These are phyloP conservation scores for Botrytis squamosa DNA, from an alignment of 2,329 filamentous ascomycete genomes.

Conservation along the genomic window DNA sequence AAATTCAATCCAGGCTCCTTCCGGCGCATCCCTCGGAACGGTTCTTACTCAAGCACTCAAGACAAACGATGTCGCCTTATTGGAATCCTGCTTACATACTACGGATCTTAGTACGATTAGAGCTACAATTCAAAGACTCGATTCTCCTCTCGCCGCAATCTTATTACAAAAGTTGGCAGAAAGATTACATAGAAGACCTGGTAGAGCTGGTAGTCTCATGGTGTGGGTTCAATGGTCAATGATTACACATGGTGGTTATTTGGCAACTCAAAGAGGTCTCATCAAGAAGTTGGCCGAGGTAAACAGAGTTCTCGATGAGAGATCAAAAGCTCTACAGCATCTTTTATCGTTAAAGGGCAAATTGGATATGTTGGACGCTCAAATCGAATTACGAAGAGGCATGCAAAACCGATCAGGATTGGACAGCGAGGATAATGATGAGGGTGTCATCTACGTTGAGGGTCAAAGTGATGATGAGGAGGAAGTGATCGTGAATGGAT, in stretches of 20 bases:
- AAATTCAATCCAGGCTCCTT: slow-evolving; percentile 46
- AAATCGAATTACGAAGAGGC: slow-evolving; percentile 75
- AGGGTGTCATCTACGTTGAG: slow-evolving; percentile 81
- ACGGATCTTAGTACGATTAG: slow-evolving; percentile 75
- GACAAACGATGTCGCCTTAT: slow-evolving; percentile 84
- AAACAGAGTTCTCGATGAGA: slow-evolving; percentile 83
- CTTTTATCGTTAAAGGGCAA: slow-evolving; percentile 90
- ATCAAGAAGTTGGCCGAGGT: slow-evolving; percentile 74
- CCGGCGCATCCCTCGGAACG: slow-evolving; percentile 79
- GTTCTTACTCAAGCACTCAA: slow-evolving; percentile 91
- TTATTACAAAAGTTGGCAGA: slow-evolving; percentile 84
- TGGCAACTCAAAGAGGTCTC: slow-evolving; percentile 82
- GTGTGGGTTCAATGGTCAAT: slow-evolving; percentile 96
- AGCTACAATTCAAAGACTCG: slow-evolving; percentile 85
- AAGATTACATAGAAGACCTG: slow-evolving; percentile 80
- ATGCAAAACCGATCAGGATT: slow-evolving; percentile 53
- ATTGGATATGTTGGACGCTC: slow-evolving; percentile 87
- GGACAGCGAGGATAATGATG: slow-evolving; percentile 46
- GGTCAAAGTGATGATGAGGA: slow-evolving; percentile 61
- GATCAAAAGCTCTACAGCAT: slow-evolving; percentile 76
- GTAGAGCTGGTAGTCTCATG: slow-evolving; percentile 85
- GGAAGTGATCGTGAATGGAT: slow-evolving; percentile 43
- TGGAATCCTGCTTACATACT: slow-evolving; percentile 88
- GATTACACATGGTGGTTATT: slow-evolving; percentile 84
- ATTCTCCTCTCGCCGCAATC: slow-evolving; percentile 75